Base-by-base conservation (phyloP, 1,284 basidiomycete species). In the Fomitopsis pinicola region DNA sequence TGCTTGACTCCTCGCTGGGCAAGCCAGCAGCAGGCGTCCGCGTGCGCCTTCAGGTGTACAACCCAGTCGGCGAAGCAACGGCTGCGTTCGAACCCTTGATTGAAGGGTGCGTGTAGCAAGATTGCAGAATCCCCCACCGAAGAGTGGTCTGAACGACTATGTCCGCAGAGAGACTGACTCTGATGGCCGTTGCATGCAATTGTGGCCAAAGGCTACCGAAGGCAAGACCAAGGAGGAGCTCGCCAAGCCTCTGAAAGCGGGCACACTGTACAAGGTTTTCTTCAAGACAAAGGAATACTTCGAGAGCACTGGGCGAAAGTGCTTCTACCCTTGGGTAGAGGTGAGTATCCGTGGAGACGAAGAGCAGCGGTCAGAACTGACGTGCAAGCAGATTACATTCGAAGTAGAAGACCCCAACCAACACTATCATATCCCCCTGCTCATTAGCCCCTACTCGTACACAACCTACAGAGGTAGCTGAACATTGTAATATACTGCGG, bases 401-500 rank as follows among this genome's bases (percentile, higher is more conserved):
- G 78, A 81, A 48, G 82, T 94, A 58, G 77, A 80, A 58, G 82
- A 88, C 64, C 84, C 90, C 5, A 73, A 80, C 45, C 89, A 94
- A 68, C 94, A 97, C 70, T 91, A 95, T 71, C 95, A 97, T 69
- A 91, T 98, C 63, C 95, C 95, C 0, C 80, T 98, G 15, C 76
- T 98, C 33, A 88, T 98, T 69, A 95, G 92, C 72, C 95, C 95
- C 6, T 95, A 90, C 76, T 92, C 91, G 1, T 98, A 90, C 74
- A 95, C 95, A 17, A 97, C 95, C 6, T 97, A 97, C 73, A 82
- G 94, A 64, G 95, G 95, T 19, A 94, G 91, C 74, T 94, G 69
- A 69, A 56, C 30, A 56, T 28, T 54, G 52, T 54, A 54, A 40
- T 54, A 40, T 54, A 54, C 52, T 54, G 17, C 52, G 19, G 19